Base-by-base conservation (phyloP, 2,329 filamentous ascomycete genomes). In the Escovopsis weberi region DNA sequence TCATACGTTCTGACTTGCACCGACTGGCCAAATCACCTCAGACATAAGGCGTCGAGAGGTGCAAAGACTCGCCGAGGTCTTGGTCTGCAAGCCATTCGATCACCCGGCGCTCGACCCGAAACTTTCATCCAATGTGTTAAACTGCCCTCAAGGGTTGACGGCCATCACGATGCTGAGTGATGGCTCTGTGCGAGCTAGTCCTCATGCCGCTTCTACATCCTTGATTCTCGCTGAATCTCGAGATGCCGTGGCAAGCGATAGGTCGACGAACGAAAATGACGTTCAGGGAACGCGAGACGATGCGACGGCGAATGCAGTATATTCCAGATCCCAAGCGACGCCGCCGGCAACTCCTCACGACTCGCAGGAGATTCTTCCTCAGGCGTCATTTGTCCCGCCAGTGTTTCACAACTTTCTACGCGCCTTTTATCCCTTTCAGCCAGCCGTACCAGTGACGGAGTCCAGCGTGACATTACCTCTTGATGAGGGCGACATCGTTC, bases 321-420 rank as follows among this genome's bases (percentile, higher is more conserved):
- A 70, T 55, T 53, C 64, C 37, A 61, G 70, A 51, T 64, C 72
- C 39, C 79, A 86, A 50, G 82, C 88, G 63, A 88, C 83, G 39
- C 84, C 85, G 26, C 84, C 85, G 36, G 67, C 80, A 48, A 88
- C 84, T 8, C 85, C 84, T 15, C 78, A 80, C 60, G 72, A 72
- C 54, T 79, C 76, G 23, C 72, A 73, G 55, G 80, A 85, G 56
- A 67, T 73, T 49, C 68, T 74, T 35, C 55, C 54, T 43, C 55
- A 59, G 10, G 56, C 62, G 51, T 53, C 65, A 52, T 54, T 63
- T 40, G 62, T 70, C 6, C 69, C 76, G 49, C 75, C 82, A 2
- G 70, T 87, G 45, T 94, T 95, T 58, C 84, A 93, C 70, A 94
- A 91, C 67, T 98, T 94, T 57, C 70, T 98, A 38, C 82, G 91